Percentiles rank a stretch among this genome's conserved stretches.
Conservation (phyloP, 306 rosid species). For the Cucumis melo region DNA sequence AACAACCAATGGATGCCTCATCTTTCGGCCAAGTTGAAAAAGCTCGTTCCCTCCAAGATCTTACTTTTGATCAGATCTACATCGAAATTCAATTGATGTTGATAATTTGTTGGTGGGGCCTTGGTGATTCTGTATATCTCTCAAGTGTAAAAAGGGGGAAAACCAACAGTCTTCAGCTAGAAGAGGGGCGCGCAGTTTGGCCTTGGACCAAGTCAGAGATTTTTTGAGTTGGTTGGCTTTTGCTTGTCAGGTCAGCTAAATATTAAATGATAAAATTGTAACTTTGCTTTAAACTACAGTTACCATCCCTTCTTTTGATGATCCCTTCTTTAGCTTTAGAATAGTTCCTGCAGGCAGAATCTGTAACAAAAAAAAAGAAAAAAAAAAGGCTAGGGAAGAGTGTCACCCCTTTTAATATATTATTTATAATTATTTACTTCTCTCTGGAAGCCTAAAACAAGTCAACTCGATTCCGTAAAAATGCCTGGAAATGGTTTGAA, state of each 20-base stretch:
- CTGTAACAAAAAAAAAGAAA: not conserved
- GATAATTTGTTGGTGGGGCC: slow-evolving; percentile 8
- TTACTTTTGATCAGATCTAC: not conserved
- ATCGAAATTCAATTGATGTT: not conserved
- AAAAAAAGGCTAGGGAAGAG: slow-evolving; percentile 1
- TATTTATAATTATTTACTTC: not conserved
- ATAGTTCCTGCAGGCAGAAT: slow-evolving; percentile 7
- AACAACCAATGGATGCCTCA: not conserved
- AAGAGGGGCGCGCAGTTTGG: not conserved
- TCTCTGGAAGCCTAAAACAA: not conserved
- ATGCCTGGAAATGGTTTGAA: not conserved
- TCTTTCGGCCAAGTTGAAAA: not conserved
- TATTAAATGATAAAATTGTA: slow-evolving; percentile 12
- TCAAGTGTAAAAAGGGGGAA: slow-evolving; percentile 1
- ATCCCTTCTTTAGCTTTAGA: slow-evolving; percentile 12
- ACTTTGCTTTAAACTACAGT: slow-evolving; percentile 18
- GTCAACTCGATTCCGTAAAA: not conserved
- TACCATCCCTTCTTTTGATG: slow-evolving; percentile 14
- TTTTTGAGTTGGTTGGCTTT: not conserved
- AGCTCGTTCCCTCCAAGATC: not conserved
- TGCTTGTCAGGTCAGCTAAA: slow-evolving; percentile 3
- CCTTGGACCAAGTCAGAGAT: not conserved
- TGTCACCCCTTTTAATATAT: not conserved
- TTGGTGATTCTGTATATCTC: slow-evolving; percentile 6
- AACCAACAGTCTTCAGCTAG: not conserved